phyloP scores from a whole-genome alignment of 768 basidiomycete species.

The Lyophyllum atratum region DNA sequence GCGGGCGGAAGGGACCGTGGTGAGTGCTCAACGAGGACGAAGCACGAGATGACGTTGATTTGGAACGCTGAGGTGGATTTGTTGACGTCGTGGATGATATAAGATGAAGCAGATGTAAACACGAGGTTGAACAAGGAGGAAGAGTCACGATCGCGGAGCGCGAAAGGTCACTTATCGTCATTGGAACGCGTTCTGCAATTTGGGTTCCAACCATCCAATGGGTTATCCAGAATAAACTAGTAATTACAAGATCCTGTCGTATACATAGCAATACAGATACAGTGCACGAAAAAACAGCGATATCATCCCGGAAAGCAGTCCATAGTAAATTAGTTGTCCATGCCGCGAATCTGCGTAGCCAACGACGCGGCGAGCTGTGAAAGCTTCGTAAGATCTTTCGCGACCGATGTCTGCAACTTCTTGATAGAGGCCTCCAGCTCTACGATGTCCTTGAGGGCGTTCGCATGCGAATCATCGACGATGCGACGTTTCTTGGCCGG shows the following conservation, averaged over 20 bases:
- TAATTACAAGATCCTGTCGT: conserved; percentile 10
- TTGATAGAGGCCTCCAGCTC: conserved; percentile 38
- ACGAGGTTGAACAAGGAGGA: too few species aligned
- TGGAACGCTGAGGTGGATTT: conserved; percentile 48
- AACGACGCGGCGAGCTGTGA: conserved; percentile 28
- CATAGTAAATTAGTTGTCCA: conserved; percentile 23
- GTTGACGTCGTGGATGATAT: conserved; percentile 48
- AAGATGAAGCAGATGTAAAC: conserved; percentile 47
- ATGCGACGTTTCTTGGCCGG: conserved; percentile 30
- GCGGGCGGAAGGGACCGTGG: conserved; percentile 52
- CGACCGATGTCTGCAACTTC: conserved; percentile 32
- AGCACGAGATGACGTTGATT: conserved; percentile 61
- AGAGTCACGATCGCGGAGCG: conserved; percentile 10
- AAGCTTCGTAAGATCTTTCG: conserved; percentile 38
- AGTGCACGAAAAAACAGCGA: not conserved
- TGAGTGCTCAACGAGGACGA: conserved; percentile 65
- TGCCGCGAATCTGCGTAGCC: conserved; percentile 32
- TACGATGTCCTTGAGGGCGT: conserved; percentile 32
- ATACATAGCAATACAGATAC: conserved; percentile 13
- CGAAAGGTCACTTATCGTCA: conserved; percentile 10
- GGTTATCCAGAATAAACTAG: not conserved
- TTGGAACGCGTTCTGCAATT: not conserved
- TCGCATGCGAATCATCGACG: conserved; percentile 26
- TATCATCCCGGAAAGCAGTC: not conserved
- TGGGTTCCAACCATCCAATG: not conserved